Conservation (phyloP, 164 flowering plant species). For the Aristolochia californica region DNA sequence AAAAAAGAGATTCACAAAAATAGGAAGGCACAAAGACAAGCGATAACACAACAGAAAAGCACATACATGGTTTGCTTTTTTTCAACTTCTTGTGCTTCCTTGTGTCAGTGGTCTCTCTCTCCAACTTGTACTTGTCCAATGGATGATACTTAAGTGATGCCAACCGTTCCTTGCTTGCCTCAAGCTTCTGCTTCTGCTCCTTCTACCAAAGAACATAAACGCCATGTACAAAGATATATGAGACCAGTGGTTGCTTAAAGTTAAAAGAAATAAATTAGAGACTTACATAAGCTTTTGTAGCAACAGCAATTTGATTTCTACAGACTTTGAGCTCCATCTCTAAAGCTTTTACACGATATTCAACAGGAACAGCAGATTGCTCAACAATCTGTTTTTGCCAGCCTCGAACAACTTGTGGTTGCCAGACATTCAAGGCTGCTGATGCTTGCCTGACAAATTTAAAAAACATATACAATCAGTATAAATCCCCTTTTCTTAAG, state of each 20-base stretch:
- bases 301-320: slow-evolving; percentile 39
- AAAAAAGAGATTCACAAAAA: too few relatives aligned
- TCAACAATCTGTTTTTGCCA: slow-evolving; percentile 63
- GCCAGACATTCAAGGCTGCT: slow-evolving; percentile 90
- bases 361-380: slow-evolving; percentile 56
- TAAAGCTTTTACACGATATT: slow-evolving; percentile 40
- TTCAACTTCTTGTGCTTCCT: slow-evolving; percentile 35
- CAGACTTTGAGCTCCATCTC: slow-evolving; percentile 79
- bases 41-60: background rate
- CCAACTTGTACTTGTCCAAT: slow-evolving; percentile 23
- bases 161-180: slow-evolving; percentile 39
- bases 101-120: slow-evolving; percentile 7
- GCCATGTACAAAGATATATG: background rate
- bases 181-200: slow-evolving; percentile 42
- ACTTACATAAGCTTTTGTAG: slow-evolving; percentile 51
- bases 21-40: too few relatives aligned
- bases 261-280: background rate
- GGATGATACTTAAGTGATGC: slow-evolving; percentile 63
- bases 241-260: background rate
- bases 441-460: slow-evolving; percentile 55
- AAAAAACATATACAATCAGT: background rate
- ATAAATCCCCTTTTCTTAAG: background rate
- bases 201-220: slow-evolving; percentile 25
- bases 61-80: slow-evolving; percentile 18
- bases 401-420: slow-evolving; percentile 63